Evolutionary conservation across 495 filamentous ascomycete genomes (phyloP).

Genomic region (Penicillium simplicissimum): DNA sequence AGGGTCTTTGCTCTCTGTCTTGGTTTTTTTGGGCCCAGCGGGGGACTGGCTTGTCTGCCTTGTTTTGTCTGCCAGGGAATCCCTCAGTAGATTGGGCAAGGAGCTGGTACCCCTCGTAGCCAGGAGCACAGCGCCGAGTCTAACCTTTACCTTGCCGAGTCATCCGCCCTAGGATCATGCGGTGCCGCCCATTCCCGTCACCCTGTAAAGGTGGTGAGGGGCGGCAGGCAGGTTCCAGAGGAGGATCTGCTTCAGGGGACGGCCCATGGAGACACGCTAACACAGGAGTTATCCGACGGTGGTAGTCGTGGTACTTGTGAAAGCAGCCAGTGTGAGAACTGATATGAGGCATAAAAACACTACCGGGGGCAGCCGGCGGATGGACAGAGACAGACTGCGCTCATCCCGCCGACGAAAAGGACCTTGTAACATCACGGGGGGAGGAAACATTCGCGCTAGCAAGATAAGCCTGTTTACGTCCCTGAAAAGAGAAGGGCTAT

Average conservation of each 20-base stretch:
- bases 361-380: conserved; percentile 1
- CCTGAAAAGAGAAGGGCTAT: neutral
- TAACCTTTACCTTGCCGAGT: neutral
- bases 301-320: neutral
- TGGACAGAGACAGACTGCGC: neutral
- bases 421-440: neutral
- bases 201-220: neutral
- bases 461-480: neutral
- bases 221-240: neutral
- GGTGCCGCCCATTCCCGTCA: neutral
- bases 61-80: neutral
- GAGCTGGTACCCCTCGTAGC: neutral
- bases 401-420: neutral
- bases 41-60: neutral
- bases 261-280: neutral
- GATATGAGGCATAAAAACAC: neutral
- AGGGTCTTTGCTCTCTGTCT: neutral
- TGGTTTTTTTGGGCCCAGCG: neutral
- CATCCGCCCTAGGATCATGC: neutral
- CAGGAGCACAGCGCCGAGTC: neutral
- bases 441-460: neutral
- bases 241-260: neutral
- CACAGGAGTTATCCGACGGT: neutral
- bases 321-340: neutral
- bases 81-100: too few species aligned